Conservation (phyloP, 169 alveolate species). For the Plasmodium coatneyi region DNA sequence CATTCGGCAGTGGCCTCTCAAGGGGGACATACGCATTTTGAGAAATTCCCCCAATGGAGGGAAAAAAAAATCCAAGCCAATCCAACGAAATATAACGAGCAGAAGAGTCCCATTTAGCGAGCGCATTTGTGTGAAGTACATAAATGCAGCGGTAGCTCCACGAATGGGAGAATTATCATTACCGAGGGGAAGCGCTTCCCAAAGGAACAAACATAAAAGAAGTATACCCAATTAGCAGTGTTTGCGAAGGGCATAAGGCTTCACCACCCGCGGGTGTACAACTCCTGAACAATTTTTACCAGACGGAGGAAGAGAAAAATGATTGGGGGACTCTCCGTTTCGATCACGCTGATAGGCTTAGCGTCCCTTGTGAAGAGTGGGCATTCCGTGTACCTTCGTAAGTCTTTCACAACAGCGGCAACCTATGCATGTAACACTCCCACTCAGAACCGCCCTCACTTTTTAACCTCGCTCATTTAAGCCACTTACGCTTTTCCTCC, state of each 20-base stretch:
- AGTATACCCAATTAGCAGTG: not conserved
- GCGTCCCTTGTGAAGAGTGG: conserved; percentile 58
- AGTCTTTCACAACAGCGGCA: not conserved
- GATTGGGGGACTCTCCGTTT: conserved; percentile 15
- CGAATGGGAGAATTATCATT: too few relatives aligned
- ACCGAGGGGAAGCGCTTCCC: too few relatives aligned
- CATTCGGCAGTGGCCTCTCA: not conserved
- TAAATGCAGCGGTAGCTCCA: too few relatives aligned
- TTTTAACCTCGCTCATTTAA: not conserved
- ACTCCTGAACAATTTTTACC: not conserved
- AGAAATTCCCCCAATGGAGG: not conserved
- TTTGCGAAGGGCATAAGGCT: not conserved
- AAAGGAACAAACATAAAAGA: not conserved
- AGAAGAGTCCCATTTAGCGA: not conserved
- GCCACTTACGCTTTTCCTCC: not conserved
- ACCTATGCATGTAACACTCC: too few relatives aligned
- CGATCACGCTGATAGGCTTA: conserved; percentile 40
- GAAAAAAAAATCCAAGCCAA: not conserved
- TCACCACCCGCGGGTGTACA: not conserved
- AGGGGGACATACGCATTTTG: not conserved
- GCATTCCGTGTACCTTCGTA: conserved; percentile 55
- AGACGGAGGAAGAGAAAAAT: not conserved
- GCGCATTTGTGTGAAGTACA: not conserved
- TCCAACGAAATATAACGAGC: not conserved
- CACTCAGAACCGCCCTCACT: not conserved